phyloP scores from a whole-genome alignment of 225 moss, liverwort and hornwort genomes.

The Marchantia polymorpha region DNA sequence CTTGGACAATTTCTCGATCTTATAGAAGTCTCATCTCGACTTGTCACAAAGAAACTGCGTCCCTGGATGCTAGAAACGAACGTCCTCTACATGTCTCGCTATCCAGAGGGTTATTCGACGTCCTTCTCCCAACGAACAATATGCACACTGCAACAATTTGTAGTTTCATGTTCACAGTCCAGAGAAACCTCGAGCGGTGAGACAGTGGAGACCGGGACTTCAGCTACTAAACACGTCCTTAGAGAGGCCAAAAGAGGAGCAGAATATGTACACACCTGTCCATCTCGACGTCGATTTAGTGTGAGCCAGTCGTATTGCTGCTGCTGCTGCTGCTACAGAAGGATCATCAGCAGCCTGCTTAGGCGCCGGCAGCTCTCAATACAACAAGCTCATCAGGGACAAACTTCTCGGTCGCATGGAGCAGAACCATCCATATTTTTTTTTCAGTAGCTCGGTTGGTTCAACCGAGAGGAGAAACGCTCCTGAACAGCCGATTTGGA shows the following conservation, averaged over 20 bases:
- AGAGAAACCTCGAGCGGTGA: not conserved
- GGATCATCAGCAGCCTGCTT: not conserved
- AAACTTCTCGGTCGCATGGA: not conserved
- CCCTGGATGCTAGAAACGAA: too few relatives aligned
- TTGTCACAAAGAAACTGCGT: too few relatives aligned
- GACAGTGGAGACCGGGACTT: too few relatives aligned
- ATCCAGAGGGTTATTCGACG: not conserved
- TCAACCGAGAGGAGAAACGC: not conserved
- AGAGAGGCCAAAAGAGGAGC: too few relatives aligned
- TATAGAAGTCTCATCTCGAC: too few relatives aligned
- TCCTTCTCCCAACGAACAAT: not conserved
- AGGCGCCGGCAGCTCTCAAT: not conserved
- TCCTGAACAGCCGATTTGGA: not conserved
- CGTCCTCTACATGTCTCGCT: not conserved
- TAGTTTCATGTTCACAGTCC: not conserved
- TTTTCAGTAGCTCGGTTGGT: not conserved
- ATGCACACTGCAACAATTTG: not conserved
- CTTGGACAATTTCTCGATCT: too few relatives aligned
- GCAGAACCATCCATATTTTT: not conserved
- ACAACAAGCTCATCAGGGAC: not conserved
- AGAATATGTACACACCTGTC: not conserved
- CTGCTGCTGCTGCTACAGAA: not conserved
- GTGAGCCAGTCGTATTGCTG: not conserved
- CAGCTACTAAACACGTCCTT: too few relatives aligned
- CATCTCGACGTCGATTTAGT: not conserved